phyloP scores from a whole-genome alignment of 192 early-diverging fungal genomes.

The Kickxella alabastrina region DNA sequence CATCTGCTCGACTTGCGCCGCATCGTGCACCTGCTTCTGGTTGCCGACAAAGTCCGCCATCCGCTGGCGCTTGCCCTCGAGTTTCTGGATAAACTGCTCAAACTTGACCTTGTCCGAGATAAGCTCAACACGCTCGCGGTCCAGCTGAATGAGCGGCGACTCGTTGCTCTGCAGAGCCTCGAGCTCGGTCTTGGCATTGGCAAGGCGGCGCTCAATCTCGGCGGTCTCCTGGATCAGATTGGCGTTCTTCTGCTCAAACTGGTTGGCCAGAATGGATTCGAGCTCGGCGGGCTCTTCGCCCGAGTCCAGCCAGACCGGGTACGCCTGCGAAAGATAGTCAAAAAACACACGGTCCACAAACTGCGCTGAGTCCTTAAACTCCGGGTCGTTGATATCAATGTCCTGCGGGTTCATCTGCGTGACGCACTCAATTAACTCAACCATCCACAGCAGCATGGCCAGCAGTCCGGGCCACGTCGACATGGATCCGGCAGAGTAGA shows the following conservation, averaged over 20 bases:
- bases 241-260: conserved; percentile 65
- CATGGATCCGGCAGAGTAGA: conserved; percentile 62
- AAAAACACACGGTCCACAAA: conserved; percentile 71
- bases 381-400: conserved; percentile 21
- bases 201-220: conserved; percentile 53
- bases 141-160: conserved; percentile 54
- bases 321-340: conserved; percentile 63
- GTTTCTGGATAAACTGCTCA: conserved; percentile 39
- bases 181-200: conserved; percentile 50
- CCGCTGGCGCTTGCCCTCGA: conserved; percentile 56
- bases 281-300: conserved; percentile 63
- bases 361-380: conserved; percentile 45
- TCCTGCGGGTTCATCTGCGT: conserved; percentile 50
- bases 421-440: conserved; percentile 62
- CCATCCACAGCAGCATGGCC: conserved; percentile 73
- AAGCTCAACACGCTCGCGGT: conserved; percentile 56
- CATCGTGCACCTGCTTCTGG: conserved; percentile 39
- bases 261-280: conserved; percentile 53
- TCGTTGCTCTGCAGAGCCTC: conserved; percentile 34
- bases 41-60: conserved; percentile 37
- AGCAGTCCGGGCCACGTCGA: conserved; percentile 66
- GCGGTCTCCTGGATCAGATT: conserved; percentile 51
- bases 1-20: conserved; percentile 46
- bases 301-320: conserved; percentile 60
- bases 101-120: conserved; percentile 61